These are phyloP conservation scores for Mycena haematopus DNA, from an alignment of 768 basidiomycete genomes.

Conservation along the genomic window DNA sequence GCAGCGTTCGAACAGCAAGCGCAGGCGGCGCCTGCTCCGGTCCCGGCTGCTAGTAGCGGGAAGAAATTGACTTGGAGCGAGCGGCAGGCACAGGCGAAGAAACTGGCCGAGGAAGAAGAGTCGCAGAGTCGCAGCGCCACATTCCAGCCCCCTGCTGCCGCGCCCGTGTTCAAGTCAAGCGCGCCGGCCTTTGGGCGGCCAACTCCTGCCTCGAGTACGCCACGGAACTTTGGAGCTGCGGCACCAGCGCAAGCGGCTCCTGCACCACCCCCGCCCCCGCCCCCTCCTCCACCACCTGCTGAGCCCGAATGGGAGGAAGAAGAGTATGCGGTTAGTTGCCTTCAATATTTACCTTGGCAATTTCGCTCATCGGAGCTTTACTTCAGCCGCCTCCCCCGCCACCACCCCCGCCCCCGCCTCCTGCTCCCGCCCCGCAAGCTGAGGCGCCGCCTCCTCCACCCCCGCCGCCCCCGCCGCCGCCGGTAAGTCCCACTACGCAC, in stretches of 20 bases:
- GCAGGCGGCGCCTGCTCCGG: slow-evolving; percentile 37
- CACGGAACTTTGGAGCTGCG: slow-evolving; percentile 53
- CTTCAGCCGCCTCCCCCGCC: slow-evolving; percentile 45
- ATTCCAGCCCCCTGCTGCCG: slow-evolving; percentile 45
- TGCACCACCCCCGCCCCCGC: slow-evolving; percentile 25
- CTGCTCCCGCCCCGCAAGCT: slow-evolving; percentile 39
- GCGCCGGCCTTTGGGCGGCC: slow-evolving; percentile 56
- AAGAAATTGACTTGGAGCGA: slow-evolving; percentile 96
- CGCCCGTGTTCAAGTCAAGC: slow-evolving; percentile 51
- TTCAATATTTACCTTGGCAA: not conserved
- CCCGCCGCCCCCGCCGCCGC: slow-evolving; percentile 42
- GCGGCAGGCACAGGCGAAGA: slow-evolving; percentile 90
- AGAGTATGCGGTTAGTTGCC: slow-evolving; percentile 36
- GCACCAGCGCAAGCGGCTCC: slow-evolving; percentile 41
- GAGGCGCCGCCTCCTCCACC: slow-evolving; percentile 48
- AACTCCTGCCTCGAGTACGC: slow-evolving; percentile 41
- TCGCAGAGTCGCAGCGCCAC: slow-evolving; percentile 64
- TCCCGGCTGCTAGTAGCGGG: slow-evolving; percentile 41
- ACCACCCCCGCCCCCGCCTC: slow-evolving; percentile 46
- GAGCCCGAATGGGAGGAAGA: slow-evolving; percentile 37
- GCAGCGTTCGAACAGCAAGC: slow-evolving; percentile 62
- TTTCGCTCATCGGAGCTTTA: slow-evolving; percentile 6
- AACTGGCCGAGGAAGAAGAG: slow-evolving; percentile 82
- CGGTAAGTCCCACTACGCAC: slow-evolving; percentile 19
- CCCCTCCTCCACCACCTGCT: slow-evolving; percentile 28